These are phyloP conservation scores for Mycena indigotica DNA, from an alignment of 768 basidiomycete species.

Conservation along the genomic window DNA sequence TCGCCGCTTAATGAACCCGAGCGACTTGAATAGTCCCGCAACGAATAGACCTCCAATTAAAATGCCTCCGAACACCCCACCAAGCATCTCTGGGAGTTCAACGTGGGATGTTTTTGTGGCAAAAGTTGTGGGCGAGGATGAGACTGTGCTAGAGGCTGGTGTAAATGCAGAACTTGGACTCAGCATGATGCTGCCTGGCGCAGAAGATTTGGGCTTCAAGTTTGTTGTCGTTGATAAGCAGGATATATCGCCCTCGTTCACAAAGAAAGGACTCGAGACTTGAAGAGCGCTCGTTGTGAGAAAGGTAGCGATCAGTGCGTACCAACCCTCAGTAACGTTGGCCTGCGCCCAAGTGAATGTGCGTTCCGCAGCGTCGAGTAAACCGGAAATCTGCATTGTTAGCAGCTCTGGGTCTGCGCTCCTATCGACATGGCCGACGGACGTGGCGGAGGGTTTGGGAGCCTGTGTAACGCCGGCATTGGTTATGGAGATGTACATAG, in stretches of 20 bases:
- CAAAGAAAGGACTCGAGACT: slow-evolving; percentile 32
- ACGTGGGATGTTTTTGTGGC: background rate
- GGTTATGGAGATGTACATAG: slow-evolving; percentile 39
- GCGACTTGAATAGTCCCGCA: too few species aligned
- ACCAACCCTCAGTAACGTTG: slow-evolving; percentile 52
- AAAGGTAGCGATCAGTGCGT: slow-evolving; percentile 38
- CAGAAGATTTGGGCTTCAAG: background rate
- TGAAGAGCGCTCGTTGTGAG: slow-evolving; percentile 18
- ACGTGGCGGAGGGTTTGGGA: slow-evolving; percentile 15
- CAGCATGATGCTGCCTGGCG: background rate
- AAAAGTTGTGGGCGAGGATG: background rate
- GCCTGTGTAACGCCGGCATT: slow-evolving; percentile 38
- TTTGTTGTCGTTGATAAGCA: slow-evolving; percentile 26
- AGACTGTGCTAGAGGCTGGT: background rate
- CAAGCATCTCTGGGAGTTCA: background rate
- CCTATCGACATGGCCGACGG: slow-evolving; percentile 8
- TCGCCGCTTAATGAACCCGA: too few species aligned
- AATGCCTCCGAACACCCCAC: background rate
- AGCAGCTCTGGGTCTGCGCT: slow-evolving; percentile 24
- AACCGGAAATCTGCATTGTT: slow-evolving; percentile 27
- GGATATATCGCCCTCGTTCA: slow-evolving; percentile 36
- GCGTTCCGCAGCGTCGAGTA: slow-evolving; percentile 28
- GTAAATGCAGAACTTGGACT: background rate
- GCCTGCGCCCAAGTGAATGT: slow-evolving; percentile 49
- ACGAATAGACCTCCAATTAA: background rate